Conservation (phyloP, 2,329 filamentous ascomycete species). For the Apiospora marii region DNA sequence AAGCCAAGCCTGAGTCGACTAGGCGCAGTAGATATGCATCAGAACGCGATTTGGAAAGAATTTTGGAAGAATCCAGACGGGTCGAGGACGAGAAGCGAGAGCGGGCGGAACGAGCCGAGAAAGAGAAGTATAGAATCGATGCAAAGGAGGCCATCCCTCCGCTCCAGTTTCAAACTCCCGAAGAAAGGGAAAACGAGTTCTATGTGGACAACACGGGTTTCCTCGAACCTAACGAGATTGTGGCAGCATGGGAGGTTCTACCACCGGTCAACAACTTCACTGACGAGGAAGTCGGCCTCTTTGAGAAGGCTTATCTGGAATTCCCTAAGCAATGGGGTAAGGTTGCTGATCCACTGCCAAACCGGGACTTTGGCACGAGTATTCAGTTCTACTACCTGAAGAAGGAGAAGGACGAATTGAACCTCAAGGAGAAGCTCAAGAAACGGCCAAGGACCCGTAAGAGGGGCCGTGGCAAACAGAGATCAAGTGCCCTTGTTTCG, state of each 20-base stretch:
- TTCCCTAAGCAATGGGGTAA: constrained; percentile 84
- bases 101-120: constrained; percentile 68
- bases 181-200: constrained; percentile 64
- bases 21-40: constrained; percentile 68
- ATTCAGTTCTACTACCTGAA: constrained; percentile 89
- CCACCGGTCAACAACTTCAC: constrained; percentile 80
- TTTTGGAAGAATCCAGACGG: constrained; percentile 74
- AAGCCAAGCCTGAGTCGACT: constrained; percentile 62
- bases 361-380: constrained; percentile 78
- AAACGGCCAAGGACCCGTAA: constrained; percentile 67
- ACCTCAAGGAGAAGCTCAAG: constrained; percentile 79
- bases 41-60: constrained; percentile 76
- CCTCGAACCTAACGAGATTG: constrained; percentile 70
- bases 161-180: constrained; percentile 69
- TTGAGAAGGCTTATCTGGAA: constrained; percentile 78
- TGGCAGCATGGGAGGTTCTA: constrained; percentile 75
- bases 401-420: constrained; percentile 77
- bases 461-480: constrained; percentile 65
- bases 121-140: constrained; percentile 73
- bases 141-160: constrained; percentile 80
- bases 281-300: constrained; percentile 71
- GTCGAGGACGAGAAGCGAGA: constrained; percentile 76
- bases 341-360: constrained; percentile 72
- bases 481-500: constrained; percentile 70
- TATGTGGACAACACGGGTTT: constrained; percentile 73